Percentiles rank a stretch among this genome's conserved stretches.
phyloP scores from a whole-genome alignment of 352 stramenopile species.

The Phytophthora sojae region DNA sequence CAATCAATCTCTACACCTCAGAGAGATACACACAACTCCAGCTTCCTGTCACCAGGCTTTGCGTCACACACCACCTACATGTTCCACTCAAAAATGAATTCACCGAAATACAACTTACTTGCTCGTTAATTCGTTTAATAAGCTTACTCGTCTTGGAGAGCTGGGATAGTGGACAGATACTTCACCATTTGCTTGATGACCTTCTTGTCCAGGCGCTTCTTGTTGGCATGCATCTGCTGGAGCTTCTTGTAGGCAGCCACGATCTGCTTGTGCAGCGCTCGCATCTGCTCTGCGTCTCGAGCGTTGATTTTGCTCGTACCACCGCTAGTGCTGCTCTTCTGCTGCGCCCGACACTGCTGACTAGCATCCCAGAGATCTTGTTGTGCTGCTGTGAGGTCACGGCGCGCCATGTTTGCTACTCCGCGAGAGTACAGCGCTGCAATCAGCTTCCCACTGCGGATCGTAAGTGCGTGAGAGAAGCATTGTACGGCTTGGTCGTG shows the following conservation, averaged over 20 bases:
- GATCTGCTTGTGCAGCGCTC: conserved; percentile 57
- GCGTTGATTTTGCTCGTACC: conserved; percentile 48
- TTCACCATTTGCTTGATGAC: conserved; percentile 86
- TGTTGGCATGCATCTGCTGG: conserved; percentile 72
- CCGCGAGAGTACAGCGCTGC: conserved; percentile 76
- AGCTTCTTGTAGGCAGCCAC: conserved; percentile 75
- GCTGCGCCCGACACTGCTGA: conserved; percentile 55
- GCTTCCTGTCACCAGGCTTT: conserved; percentile 11
- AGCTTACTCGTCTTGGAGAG: conserved; percentile 49
- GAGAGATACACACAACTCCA: conserved; percentile 16
- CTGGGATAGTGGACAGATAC: conserved; percentile 78
- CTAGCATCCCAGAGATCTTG: conserved; percentile 77
- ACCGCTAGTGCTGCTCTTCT: conserved; percentile 46
- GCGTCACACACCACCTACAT: conserved; percentile 7
- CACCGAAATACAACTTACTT: conserved; percentile 19
- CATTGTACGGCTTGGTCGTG: conserved; percentile 65
- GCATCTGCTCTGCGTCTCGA: conserved; percentile 41
- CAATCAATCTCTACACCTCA: conserved; percentile 18
- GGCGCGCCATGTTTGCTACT: conserved; percentile 66
- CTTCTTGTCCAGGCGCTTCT: conserved; percentile 85
- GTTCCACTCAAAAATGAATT: conserved; percentile 29
- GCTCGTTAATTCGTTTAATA: not conserved
- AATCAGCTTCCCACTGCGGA: conserved; percentile 53
- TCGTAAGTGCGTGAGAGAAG: conserved; percentile 59
- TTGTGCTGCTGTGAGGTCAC: conserved; percentile 67